A percentile compares a stretch with the other conserved stretches of the same genome.
These are phyloP conservation scores for Moringa oleifera DNA, from an alignment of 345 rosid species.

Conservation along the genomic window DNA sequence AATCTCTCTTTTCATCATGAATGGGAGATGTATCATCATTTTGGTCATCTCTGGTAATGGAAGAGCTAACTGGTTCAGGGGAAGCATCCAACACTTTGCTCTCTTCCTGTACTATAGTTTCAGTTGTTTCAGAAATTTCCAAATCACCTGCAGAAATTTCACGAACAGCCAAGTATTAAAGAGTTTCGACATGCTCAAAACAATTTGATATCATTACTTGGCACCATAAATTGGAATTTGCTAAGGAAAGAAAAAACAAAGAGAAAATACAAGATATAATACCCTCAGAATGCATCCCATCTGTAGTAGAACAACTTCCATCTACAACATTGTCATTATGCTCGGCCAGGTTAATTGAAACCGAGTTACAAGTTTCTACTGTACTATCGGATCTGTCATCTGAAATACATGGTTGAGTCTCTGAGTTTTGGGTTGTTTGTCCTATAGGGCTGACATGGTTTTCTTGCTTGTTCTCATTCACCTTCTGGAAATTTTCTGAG, in stretches of 20 bases:
- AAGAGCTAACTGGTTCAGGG: conserved; percentile 27
- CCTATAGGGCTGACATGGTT: conserved; percentile 27
- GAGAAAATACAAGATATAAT: conserved; percentile 16
- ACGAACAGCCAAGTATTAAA: neutral
- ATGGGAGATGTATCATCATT: conserved; percentile 26
- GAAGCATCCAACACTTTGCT: conserved; percentile 15
- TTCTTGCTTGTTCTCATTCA: conserved; percentile 37
- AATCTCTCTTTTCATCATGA: conserved; percentile 23
- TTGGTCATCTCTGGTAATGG: conserved; percentile 20
- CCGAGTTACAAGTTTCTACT: conserved; percentile 18
- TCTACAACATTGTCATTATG: conserved; percentile 27
- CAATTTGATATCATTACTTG: conserved; percentile 4
- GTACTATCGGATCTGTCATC: conserved; percentile 20
- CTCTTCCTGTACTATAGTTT: conserved; percentile 30
- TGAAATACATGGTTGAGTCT: conserved; percentile 25
- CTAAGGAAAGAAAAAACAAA: too few species aligned
- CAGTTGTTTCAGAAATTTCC: conserved; percentile 27
- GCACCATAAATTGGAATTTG: conserved; percentile 12
- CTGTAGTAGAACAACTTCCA: conserved; percentile 19
- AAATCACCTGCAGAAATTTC: conserved; percentile 28
- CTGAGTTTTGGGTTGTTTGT: conserved; percentile 17
- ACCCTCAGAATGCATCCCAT: conserved; percentile 45
- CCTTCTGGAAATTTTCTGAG: conserved; percentile 30
- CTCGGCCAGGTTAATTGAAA: conserved; percentile 21
- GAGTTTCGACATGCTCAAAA: neutral